phyloP scores from a whole-genome alignment of 768 basidiomycete species.

The Termitomyces sp. region DNA sequence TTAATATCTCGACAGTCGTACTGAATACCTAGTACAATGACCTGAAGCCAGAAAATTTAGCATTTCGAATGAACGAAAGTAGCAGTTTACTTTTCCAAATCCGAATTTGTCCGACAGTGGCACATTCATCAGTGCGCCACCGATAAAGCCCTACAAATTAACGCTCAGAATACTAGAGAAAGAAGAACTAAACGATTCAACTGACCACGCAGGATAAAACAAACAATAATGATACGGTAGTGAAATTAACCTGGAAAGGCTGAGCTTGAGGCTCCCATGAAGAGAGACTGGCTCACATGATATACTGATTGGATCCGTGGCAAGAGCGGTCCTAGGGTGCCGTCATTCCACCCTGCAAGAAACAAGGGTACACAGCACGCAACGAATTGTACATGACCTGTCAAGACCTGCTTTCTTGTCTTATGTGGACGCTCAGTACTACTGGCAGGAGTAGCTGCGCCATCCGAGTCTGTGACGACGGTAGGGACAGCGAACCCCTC shows the following conservation, averaged over 20 bases:
- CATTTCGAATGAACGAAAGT: neutral
- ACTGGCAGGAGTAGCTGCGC: neutral
- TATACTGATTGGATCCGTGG: slow-evolving; percentile 12
- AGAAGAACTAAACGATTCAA: neutral
- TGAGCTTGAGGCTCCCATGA: slow-evolving; percentile 9
- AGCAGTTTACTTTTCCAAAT: slow-evolving; percentile 28
- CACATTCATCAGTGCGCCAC: slow-evolving; percentile 31
- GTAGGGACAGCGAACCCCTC: slow-evolving; percentile 4
- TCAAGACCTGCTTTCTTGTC: slow-evolving; percentile 23
- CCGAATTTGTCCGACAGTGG: slow-evolving; percentile 26
- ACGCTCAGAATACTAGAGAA: too few relatives aligned
- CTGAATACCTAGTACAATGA: slow-evolving; percentile 23
- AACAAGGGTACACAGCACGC: slow-evolving; percentile 58
- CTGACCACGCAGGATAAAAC: slow-evolving; percentile 36
- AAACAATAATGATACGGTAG: slow-evolving; percentile 41
- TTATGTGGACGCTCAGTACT: slow-evolving; percentile 4
- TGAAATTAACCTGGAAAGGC: slow-evolving; percentile 30
- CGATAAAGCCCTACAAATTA: slow-evolving; percentile 26
- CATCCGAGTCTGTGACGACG: neutral
- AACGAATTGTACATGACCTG: slow-evolving; percentile 45
- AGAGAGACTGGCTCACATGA: neutral
- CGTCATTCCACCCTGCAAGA: slow-evolving; percentile 27
- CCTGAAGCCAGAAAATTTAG: slow-evolving; percentile 13
- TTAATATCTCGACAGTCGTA: neutral
- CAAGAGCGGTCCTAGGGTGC: slow-evolving; percentile 12